Percentiles rank a stretch among this genome's conserved stretches.
Evolutionary conservation across 208 protist species (phyloP).

Genomic region (Angomonas deanei): DNA sequence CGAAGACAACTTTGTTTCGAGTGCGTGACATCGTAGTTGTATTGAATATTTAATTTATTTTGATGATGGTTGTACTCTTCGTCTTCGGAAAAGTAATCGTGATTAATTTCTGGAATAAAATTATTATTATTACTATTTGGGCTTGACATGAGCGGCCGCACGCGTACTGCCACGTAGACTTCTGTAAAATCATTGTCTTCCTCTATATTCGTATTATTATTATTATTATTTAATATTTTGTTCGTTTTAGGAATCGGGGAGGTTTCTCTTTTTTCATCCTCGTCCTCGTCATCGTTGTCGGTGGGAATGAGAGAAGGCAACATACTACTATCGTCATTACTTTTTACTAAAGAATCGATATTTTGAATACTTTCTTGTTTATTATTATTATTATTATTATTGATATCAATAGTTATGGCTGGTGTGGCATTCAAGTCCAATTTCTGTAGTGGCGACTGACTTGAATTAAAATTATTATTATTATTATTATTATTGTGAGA

Average conservation of each 20-base stretch:
- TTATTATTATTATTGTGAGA: too few relatives aligned
- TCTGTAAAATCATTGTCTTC: neutral
- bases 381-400: too few relatives aligned
- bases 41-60: neutral
- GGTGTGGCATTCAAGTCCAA: too few relatives aligned
- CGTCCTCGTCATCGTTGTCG: neutral
- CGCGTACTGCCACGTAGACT: constrained; percentile 35
- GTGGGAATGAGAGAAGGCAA: neutral
- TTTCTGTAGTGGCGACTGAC: too few relatives aligned
- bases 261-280: neutral
- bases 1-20: neutral
- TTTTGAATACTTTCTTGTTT: neutral
- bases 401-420: too few relatives aligned
- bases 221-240: too few relatives aligned
- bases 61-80: neutral
- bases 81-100: neutral
- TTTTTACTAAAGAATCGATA: neutral
- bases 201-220: too few relatives aligned
- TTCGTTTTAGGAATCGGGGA: too few relatives aligned
- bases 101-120: neutral
- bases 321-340: neutral
- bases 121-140: neutral
- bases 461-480: too few relatives aligned
- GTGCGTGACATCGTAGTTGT: neutral
- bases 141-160: constrained; percentile 24